phyloP scores from a whole-genome alignment of 805 yeast genomes.

The Saccharomycopsis oosterbeekiorum region DNA sequence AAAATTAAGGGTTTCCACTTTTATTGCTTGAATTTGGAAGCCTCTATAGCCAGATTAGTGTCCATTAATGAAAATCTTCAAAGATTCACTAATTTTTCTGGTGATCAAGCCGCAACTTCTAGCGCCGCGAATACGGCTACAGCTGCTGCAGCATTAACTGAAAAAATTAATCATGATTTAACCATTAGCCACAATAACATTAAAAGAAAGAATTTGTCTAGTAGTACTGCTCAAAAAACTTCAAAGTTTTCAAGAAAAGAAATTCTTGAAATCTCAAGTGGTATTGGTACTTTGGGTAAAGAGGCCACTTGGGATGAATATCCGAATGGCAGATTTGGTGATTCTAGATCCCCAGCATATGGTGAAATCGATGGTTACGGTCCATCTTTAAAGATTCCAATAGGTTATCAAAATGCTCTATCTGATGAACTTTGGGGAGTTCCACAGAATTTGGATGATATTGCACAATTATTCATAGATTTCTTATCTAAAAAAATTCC shows the following conservation, averaged over 20 bases:
- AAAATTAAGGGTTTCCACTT: constrained; percentile 79
- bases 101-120: constrained; percentile 11
- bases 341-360: constrained; percentile 90
- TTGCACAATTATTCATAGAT: constrained; percentile 55
- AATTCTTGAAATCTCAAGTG: constrained; percentile 69
- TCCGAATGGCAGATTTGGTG: constrained; percentile 93
- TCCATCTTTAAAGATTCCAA: constrained; percentile 55
- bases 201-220: background rate
- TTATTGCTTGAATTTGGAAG: constrained; percentile 86
- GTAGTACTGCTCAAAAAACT: background rate
- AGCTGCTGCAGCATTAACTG: background rate
- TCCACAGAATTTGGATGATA: constrained; percentile 51
- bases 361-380: constrained; percentile 99
- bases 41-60: constrained; percentile 79
- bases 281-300: constrained; percentile 74
- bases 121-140: background rate
- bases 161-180: background rate
- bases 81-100: constrained; percentile 6
- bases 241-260: constrained; percentile 36
- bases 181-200: background rate
- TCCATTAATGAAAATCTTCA: constrained; percentile 35
- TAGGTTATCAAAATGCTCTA: constrained; percentile 43
- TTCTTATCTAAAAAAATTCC: constrained; percentile 69
- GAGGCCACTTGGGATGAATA: constrained; percentile 97
- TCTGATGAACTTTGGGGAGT: constrained; percentile 67